phyloP scores from a whole-genome alignment of 2,329 filamentous ascomycete species.

The Aureobasidium melanogenum region DNA sequence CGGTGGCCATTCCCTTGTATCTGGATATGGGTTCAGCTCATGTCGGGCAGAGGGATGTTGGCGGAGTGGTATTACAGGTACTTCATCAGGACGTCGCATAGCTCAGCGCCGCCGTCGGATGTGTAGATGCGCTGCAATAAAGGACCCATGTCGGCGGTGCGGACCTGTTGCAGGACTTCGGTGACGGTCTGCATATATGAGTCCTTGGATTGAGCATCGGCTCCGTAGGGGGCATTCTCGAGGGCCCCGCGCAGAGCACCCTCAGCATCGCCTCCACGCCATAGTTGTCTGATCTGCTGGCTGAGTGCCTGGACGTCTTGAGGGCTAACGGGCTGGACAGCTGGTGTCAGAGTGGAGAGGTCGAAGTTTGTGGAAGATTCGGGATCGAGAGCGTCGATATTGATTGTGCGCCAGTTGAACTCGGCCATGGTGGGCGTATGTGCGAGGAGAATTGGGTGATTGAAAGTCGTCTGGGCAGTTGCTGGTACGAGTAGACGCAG shows the following conservation, averaged over 20 bases:
- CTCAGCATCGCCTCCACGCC: constrained; percentile 78
- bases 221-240: constrained; percentile 70
- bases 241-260: constrained; percentile 76
- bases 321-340: constrained; percentile 64
- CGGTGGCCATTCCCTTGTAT: constrained; percentile 75
- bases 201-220: constrained; percentile 53
- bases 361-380: constrained; percentile 91
- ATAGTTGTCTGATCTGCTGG: constrained; percentile 75
- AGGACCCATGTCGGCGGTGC: constrained; percentile 89
- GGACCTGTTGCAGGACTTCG: constrained; percentile 92
- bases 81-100: constrained; percentile 92
- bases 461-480: neutral
- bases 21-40: constrained; percentile 35
- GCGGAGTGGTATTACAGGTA: constrained; percentile 64
- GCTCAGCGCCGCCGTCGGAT: constrained; percentile 70
- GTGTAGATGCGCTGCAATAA: constrained; percentile 74
- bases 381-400: constrained; percentile 84
- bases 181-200: constrained; percentile 78
- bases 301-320: constrained; percentile 69
- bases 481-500: neutral
- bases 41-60: too few species aligned
- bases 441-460: neutral
- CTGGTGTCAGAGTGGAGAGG: constrained; percentile 69
- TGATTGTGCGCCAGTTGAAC: constrained; percentile 74
- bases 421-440: constrained; percentile 31